phyloP scores from a whole-genome alignment of 352 stramenopile genomes.

The Peronospora destructor region DNA sequence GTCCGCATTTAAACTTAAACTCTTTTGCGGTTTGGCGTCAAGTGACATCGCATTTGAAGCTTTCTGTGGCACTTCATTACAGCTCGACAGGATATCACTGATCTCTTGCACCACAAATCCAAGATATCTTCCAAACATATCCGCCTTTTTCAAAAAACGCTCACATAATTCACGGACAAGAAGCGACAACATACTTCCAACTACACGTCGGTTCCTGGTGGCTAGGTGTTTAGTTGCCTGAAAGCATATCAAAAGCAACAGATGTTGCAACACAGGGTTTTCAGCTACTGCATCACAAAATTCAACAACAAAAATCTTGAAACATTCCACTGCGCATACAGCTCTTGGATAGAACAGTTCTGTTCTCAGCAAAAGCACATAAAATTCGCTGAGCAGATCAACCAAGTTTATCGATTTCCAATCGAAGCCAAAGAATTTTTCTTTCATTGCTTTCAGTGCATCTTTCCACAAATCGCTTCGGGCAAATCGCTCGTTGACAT shows the following conservation, averaged over 20 bases:
- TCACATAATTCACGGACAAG: slow-evolving; percentile 63
- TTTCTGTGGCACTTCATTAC: not conserved
- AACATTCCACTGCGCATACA: slow-evolving; percentile 54
- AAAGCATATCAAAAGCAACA: slow-evolving; percentile 71
- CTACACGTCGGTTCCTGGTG: slow-evolving; percentile 22
- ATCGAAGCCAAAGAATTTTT: slow-evolving; percentile 57
- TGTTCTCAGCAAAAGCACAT: slow-evolving; percentile 45
- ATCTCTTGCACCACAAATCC: slow-evolving; percentile 72
- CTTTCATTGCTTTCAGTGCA: slow-evolving; percentile 57
- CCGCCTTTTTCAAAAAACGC: slow-evolving; percentile 48
- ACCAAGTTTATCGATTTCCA: slow-evolving; percentile 58
- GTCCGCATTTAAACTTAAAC: slow-evolving; percentile 36
- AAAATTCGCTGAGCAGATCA: slow-evolving; percentile 52
- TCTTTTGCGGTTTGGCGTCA: not conserved
- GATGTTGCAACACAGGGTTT: slow-evolving; percentile 44
- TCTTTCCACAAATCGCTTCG: slow-evolving; percentile 34
- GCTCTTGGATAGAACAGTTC: slow-evolving; percentile 37
- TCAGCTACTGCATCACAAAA: slow-evolving; percentile 32
- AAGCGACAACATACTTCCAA: slow-evolving; percentile 35
- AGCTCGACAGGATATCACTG: slow-evolving; percentile 45
- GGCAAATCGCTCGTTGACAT: slow-evolving; percentile 17
- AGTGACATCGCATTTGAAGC: not conserved
- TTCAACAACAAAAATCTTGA: slow-evolving; percentile 54
- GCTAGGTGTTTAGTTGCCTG: slow-evolving; percentile 48
- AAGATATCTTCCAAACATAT: slow-evolving; percentile 77